These are phyloP conservation scores for Aspergillus bombycis DNA, from an alignment of 2,329 filamentous ascomycete genomes.

Conservation along the genomic window DNA sequence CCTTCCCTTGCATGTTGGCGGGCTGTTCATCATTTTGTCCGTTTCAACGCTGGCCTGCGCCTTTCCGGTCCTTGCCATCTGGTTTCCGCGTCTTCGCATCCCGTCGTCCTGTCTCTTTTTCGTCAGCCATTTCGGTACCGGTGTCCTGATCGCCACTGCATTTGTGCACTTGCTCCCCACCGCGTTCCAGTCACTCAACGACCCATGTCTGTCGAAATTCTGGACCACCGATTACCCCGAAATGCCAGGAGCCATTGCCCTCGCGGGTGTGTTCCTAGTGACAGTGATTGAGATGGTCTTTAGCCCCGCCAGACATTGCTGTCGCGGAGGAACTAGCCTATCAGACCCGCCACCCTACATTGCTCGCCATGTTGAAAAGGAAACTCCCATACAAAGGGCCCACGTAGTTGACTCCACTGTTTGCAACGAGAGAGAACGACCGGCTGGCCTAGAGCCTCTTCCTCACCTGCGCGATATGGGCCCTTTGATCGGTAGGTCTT, in stretches of 20 bases:
- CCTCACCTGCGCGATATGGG: constrained; percentile 31
- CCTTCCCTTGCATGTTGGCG: constrained; percentile 65
- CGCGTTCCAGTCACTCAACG: constrained; percentile 54
- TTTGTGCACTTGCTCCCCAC: constrained; percentile 77
- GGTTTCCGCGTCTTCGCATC: constrained; percentile 59
- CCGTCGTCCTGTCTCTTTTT: constrained; percentile 49
- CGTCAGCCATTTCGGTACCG: constrained; percentile 77
- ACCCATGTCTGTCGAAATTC: constrained; percentile 58
- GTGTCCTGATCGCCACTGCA: constrained; percentile 82
- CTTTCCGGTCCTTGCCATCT: constrained; percentile 67
- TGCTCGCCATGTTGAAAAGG: background rate
- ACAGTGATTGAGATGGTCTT: constrained; percentile 62
- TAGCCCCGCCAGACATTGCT: constrained; percentile 37
- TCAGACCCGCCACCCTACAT: background rate
- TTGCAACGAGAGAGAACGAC: background rate
- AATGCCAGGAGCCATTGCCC: constrained; percentile 53
- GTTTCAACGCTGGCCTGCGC: constrained; percentile 62
- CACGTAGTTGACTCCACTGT: background rate
- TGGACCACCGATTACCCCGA: constrained; percentile 51
- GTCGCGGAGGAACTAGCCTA: constrained; percentile 22
- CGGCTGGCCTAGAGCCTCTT: constrained; percentile 16
- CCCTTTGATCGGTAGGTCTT: constrained; percentile 30
- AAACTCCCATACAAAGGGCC: background rate
- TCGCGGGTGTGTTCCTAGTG: constrained; percentile 49
- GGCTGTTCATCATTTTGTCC: constrained; percentile 63